phyloP scores from a whole-genome alignment of 176 grass and related monocot genomes.

The Olyra latifolia region DNA sequence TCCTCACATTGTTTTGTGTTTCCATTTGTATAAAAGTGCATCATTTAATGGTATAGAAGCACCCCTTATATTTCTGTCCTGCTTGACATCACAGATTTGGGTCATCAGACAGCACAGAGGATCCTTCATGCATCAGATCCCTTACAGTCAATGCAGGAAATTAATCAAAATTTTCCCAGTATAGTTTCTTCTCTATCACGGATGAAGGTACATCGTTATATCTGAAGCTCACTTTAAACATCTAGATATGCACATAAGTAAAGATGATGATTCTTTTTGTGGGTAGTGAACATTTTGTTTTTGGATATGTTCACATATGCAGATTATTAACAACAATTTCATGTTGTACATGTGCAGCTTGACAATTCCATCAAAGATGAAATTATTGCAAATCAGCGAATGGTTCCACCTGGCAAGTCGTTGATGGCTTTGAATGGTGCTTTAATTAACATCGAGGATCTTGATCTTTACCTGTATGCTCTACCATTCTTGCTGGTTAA shows the following conservation, averaged over 20 bases:
- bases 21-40: neutral
- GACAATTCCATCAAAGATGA: slow-evolving; percentile 86
- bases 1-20: slow-evolving; percentile 13
- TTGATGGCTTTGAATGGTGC: slow-evolving; percentile 98
- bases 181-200: slow-evolving; percentile 96
- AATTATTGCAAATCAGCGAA: slow-evolving; percentile 91
- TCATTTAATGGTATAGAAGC: neutral
- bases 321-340: slow-evolving; percentile 29
- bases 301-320: slow-evolving; percentile 8
- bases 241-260: neutral
- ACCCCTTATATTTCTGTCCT: slow-evolving; percentile 31
- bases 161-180: slow-evolving; percentile 97
- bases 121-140: slow-evolving; percentile 96
- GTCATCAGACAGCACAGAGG: slow-evolving; percentile 93
- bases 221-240: slow-evolving; percentile 18
- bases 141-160: slow-evolving; percentile 98
- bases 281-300: slow-evolving; percentile 19
- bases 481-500: slow-evolving; percentile 27
- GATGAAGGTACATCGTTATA: slow-evolving; percentile 73
- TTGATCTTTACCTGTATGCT: slow-evolving; percentile 96
- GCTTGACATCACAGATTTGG: slow-evolving; percentile 70
- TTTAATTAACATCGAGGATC: slow-evolving; percentile 96
- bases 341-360: slow-evolving; percentile 52
- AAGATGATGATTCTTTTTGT: neutral
- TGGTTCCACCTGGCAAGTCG: slow-evolving; percentile 98